Percentiles rank a stretch among this genome's conserved stretches.
Conservation (phyloP, 176 grass and related monocot species). For the Stipa capillata region DNA sequence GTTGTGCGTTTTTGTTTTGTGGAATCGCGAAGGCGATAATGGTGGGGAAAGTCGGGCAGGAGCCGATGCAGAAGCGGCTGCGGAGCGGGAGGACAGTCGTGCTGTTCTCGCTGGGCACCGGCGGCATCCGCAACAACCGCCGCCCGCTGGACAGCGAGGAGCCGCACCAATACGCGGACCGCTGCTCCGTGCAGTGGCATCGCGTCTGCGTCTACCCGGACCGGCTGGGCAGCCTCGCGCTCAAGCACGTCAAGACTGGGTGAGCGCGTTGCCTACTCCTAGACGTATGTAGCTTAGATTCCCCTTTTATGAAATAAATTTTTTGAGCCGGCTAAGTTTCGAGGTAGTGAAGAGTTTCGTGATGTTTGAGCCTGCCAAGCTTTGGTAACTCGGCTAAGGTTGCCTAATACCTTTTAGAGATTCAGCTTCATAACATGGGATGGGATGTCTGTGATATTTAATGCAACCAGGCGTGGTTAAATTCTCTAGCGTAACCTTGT, state of each 20-base stretch:
- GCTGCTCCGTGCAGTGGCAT: slow-evolving; percentile 94
- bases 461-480: neutral
- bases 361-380: neutral
- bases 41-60: slow-evolving; percentile 82
- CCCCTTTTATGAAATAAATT: neutral
- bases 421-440: neutral
- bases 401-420: neutral
- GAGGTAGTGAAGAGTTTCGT: neutral
- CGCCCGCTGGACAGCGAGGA: slow-evolving; percentile 68
- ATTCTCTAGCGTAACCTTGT: neutral
- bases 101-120: slow-evolving; percentile 79
- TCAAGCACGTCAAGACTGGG: slow-evolving; percentile 74
- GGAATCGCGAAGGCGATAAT: slow-evolving; percentile 52
- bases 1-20: neutral
- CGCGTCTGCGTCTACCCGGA: slow-evolving; percentile 67
- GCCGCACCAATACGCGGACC: slow-evolving; percentile 64
- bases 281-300: neutral
- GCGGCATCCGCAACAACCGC: slow-evolving; percentile 93
- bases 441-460: neutral
- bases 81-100: slow-evolving; percentile 47
- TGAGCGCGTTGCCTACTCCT: slow-evolving; percentile 13
- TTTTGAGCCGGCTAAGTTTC: neutral
- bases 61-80: slow-evolving; percentile 62
- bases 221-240: slow-evolving; percentile 41
- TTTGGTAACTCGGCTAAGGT: neutral